A percentile compares a stretch with the other conserved stretches of the same genome.
These are phyloP conservation scores for Podila epigama DNA, from an alignment of 192 early-diverging fungal species.

Conservation along the genomic window DNA sequence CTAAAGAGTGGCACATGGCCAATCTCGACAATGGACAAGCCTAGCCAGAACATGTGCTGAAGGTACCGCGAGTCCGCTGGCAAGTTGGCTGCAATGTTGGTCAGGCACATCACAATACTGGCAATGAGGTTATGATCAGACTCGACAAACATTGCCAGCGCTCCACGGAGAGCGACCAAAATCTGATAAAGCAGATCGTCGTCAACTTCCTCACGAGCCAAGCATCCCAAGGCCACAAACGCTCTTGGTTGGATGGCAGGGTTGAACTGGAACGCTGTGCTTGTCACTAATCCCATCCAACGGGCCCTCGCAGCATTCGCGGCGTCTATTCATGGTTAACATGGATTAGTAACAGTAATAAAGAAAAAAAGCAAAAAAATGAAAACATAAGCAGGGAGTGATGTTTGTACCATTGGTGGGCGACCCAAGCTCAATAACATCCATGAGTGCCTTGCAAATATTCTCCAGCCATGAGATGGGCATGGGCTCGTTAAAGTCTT, in stretches of 20 bases:
- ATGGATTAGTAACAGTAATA: not conserved
- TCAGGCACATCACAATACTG: conserved; percentile 90
- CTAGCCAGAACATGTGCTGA: conserved; percentile 91
- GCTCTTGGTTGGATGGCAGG: conserved; percentile 94
- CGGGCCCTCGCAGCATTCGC: conserved; percentile 85
- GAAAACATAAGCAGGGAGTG: not conserved
- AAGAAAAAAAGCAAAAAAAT: conserved; percentile 20
- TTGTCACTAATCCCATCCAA: conserved; percentile 92
- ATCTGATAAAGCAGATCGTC: conserved; percentile 95
- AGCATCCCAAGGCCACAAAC: conserved; percentile 88
- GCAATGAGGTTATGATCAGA: conserved; percentile 80
- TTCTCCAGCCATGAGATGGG: conserved; percentile 58
- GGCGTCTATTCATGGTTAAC: conserved; percentile 60
- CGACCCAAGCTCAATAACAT: conserved; percentile 71
- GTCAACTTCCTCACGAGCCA: conserved; percentile 90
- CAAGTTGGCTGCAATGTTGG: conserved; percentile 85
- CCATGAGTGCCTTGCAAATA: conserved; percentile 69
- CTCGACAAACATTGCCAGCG: conserved; percentile 86
- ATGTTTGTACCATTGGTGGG: conserved; percentile 61
- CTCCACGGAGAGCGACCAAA: conserved; percentile 86
- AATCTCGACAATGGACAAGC: conserved; percentile 86
- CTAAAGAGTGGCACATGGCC: conserved; percentile 81
- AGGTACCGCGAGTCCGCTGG: conserved; percentile 86
- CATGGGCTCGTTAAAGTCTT: conserved; percentile 60
- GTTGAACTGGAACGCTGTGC: conserved; percentile 94